A percentile compares a stretch with the other conserved stretches of the same genome.
phyloP scores from a whole-genome alignment of 768 basidiomycete species.

The Strobilomyces dryophilus region DNA sequence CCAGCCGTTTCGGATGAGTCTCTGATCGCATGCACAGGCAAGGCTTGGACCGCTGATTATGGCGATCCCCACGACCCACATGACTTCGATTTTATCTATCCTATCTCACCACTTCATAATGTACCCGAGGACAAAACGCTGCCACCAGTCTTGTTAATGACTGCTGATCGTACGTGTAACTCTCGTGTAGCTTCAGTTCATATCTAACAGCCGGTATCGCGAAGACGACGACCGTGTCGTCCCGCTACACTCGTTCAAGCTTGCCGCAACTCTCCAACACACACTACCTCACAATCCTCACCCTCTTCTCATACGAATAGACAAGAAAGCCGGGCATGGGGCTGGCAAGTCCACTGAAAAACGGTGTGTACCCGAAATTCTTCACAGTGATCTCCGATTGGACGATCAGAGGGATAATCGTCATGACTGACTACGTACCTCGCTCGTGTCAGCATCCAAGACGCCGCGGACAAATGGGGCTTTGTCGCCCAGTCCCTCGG shows the following conservation, averaged over 20 bases:
- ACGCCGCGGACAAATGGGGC: conserved; percentile 73
- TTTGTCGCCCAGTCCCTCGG: conserved; percentile 70
- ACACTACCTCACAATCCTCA: conserved; percentile 58
- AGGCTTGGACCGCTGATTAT: conserved; percentile 77
- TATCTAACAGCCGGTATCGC: conserved; percentile 3
- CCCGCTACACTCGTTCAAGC: conserved; percentile 81
- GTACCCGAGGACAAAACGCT: conserved; percentile 55
- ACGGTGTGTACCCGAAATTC: conserved; percentile 37
- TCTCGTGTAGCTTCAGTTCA: neutral
- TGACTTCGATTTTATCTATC: conserved; percentile 83
- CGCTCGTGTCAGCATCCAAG: conserved; percentile 53
- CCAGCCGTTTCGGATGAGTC: neutral
- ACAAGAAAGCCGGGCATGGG: conserved; percentile 78
- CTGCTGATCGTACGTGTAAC: conserved; percentile 70
- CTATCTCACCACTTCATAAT: conserved; percentile 78
- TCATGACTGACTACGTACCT: neutral
- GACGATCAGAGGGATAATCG: conserved; percentile 9
- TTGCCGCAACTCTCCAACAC: conserved; percentile 74
- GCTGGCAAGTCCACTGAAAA: conserved; percentile 75
- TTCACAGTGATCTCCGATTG: neutral
- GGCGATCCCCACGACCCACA: conserved; percentile 69
- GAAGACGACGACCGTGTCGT: conserved; percentile 85
- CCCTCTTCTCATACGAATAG: conserved; percentile 72
- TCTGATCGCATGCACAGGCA: conserved; percentile 37
- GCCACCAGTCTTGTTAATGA: conserved; percentile 72